Evolutionary conservation across 768 basidiomycete genomes (phyloP).

Genomic region (Pulveroboletus sp.): DNA sequence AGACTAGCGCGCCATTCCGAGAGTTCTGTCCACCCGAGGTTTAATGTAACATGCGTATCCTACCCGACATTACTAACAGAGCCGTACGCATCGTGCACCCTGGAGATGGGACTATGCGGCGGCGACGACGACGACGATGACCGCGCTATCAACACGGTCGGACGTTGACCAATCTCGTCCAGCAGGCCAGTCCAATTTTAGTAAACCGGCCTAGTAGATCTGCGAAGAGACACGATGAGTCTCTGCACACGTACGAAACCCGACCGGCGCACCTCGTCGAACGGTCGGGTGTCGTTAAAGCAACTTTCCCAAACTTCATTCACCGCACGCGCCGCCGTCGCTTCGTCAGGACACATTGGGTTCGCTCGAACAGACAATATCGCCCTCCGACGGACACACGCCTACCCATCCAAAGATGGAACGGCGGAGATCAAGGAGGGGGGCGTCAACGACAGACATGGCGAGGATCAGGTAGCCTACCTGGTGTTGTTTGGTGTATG

Average conservation of each 20-base stretch:
- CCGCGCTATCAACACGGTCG: background rate
- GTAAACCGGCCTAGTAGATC: slow-evolving; percentile 28
- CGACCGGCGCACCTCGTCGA: slow-evolving; percentile 73
- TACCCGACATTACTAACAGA: background rate
- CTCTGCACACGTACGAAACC: background rate
- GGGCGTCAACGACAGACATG: slow-evolving; percentile 10
- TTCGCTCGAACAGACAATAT: slow-evolving; percentile 77
- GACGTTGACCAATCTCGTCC: background rate
- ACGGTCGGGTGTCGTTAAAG: slow-evolving; percentile 91
- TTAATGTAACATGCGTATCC: slow-evolving; percentile 7
- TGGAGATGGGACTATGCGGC: slow-evolving; percentile 6
- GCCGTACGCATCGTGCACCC: background rate
- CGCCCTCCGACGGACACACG: slow-evolving; percentile 86
- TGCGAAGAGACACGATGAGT: slow-evolving; percentile 14
- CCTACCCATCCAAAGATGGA: slow-evolving; percentile 39
- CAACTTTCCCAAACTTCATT: slow-evolving; percentile 98
- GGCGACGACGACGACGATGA: background rate
- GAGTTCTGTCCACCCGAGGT: slow-evolving; percentile 6
- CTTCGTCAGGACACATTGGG: slow-evolving; percentile 70
- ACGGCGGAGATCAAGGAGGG: slow-evolving; percentile 5
- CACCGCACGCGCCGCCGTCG: slow-evolving; percentile 80
- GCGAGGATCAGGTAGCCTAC: slow-evolving; percentile 36
- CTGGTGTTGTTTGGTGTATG: slow-evolving; percentile 93
- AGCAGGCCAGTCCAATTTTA: background rate
- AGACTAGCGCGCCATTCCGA: slow-evolving; percentile 2